Conservation (phyloP, 371 early-diverging fungal species). For the Mucor sp. region DNA sequence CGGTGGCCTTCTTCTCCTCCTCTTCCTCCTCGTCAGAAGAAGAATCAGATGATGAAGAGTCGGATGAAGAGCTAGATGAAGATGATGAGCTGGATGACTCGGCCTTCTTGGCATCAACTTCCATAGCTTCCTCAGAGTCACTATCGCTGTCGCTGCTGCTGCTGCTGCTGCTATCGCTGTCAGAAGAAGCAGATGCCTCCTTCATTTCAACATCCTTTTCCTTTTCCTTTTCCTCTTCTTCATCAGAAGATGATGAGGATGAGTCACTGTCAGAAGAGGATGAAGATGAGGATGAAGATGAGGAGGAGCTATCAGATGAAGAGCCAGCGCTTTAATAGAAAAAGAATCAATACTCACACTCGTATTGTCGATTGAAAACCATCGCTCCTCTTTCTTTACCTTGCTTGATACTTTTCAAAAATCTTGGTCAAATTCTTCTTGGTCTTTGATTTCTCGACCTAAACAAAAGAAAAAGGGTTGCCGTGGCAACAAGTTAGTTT, state of each 20-base stretch:
- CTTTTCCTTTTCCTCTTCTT: slow-evolving; percentile 19
- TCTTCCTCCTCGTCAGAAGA: slow-evolving; percentile 5
- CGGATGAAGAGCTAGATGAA: background rate
- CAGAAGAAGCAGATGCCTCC: slow-evolving; percentile 26
- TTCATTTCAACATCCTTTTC: slow-evolving; percentile 22
- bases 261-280: slow-evolving; percentile 14
- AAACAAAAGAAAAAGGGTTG: background rate
- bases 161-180: slow-evolving; percentile 13
- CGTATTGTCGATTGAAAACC: background rate
- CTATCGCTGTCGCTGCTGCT: slow-evolving; percentile 1
- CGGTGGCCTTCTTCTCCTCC: background rate
- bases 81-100: slow-evolving; percentile 3
- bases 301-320: slow-evolving; percentile 4
- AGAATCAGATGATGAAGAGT: background rate
- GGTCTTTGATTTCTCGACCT: slow-evolving; percentile 14
- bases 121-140: slow-evolving; percentile 22
- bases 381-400: background rate
- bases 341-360: background rate
- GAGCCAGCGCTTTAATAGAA: background rate
- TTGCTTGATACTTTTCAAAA: slow-evolving; percentile 12
- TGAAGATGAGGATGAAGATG: background rate
- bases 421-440: slow-evolving; percentile 18
- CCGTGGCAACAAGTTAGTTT: background rate
- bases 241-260: slow-evolving; percentile 14
- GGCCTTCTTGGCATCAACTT: slow-evolving; percentile 23